Conservation (phyloP, 2,329 filamentous ascomycete species). For the Fusarium circinatum region DNA sequence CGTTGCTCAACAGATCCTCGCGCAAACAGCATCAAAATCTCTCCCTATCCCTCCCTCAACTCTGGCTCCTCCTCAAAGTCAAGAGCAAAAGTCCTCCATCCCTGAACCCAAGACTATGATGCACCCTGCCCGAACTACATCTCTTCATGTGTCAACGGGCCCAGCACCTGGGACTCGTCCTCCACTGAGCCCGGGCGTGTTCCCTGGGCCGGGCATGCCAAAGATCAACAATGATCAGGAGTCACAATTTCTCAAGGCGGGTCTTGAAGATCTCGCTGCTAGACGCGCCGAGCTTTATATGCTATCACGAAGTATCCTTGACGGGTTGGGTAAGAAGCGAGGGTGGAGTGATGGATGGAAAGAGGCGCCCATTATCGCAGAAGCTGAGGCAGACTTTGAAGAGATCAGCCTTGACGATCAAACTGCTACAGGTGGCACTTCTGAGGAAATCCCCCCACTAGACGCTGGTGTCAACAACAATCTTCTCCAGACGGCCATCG, state of each 20-base stretch:
- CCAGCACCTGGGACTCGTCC: conserved; percentile 50
- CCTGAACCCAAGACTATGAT: conserved; percentile 77
- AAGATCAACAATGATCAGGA: conserved; percentile 55
- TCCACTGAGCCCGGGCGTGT: conserved; percentile 62
- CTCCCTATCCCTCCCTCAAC: conserved; percentile 73
- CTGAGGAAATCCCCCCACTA: conserved; percentile 33
- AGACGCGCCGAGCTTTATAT: conserved; percentile 84
- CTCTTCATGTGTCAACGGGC: conserved; percentile 59
- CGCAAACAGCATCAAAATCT: conserved; percentile 76
- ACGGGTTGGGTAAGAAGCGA: conserved; percentile 75
- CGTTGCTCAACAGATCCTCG: conserved; percentile 78
- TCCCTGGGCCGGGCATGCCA: conserved; percentile 59
- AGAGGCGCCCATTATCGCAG: conserved; percentile 63
- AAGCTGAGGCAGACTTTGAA: conserved; percentile 61
- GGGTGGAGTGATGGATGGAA: conserved; percentile 84
- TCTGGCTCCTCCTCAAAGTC: conserved; percentile 56
- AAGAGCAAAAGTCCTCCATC: conserved; percentile 71
- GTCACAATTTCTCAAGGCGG: conserved; percentile 66
- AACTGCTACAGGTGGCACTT: conserved; percentile 14
- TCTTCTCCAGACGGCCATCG: conserved; percentile 69
- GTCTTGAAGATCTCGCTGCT: conserved; percentile 84
- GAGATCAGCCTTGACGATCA: conserved; percentile 66
- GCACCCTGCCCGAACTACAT: conserved; percentile 73
- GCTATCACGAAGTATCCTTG: conserved; percentile 81
- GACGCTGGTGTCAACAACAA: conserved; percentile 55